A percentile compares a stretch with the other conserved stretches of the same genome.
phyloP scores from a whole-genome alignment of 495 filamentous ascomycete species.

The Pyrenula massariospora region DNA sequence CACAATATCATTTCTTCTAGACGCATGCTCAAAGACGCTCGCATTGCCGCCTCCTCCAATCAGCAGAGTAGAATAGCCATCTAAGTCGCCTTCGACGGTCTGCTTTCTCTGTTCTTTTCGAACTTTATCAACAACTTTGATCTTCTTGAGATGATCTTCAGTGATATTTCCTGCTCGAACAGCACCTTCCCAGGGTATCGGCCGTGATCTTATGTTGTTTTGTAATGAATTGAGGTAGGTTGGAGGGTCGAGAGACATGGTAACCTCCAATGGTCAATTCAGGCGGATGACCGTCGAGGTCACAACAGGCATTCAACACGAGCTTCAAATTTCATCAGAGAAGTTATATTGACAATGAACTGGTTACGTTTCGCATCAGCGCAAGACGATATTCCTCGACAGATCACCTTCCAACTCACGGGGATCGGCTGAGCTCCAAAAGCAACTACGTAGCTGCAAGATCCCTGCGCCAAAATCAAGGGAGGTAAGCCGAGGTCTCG shows the following conservation, averaged over 20 bases:
- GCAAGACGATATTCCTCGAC: too few relatives aligned
- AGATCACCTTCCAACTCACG: neutral
- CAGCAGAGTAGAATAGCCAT: conserved; percentile 67
- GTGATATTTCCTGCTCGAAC: conserved; percentile 89
- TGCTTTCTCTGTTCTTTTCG: conserved; percentile 76
- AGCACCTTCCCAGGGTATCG: conserved; percentile 97
- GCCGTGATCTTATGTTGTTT: conserved; percentile 86
- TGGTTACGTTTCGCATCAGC: too few relatives aligned
- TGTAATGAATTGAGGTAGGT: conserved; percentile 83
- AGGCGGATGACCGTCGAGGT: too few relatives aligned
- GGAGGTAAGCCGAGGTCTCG: neutral
- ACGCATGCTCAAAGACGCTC: conserved; percentile 72
- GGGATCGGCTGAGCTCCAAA: neutral
- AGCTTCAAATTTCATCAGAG: too few relatives aligned
- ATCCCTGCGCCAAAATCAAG: neutral
- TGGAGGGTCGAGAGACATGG: conserved; percentile 82
- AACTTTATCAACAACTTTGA: conserved; percentile 95
- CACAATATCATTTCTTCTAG: conserved; percentile 72
- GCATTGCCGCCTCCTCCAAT: conserved; percentile 57
- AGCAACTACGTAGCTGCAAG: neutral
- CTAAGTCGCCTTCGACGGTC: conserved; percentile 65
- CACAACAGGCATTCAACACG: too few relatives aligned
- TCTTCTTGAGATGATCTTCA: conserved; percentile 87
- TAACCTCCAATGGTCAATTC: conserved; percentile 3
- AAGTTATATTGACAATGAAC: too few relatives aligned